A percentile compares a stretch with the other conserved stretches of the same genome.
Evolutionary conservation across 2,329 filamentous ascomycete genomes (phyloP).

Genomic region (Zasmidium cellare): DNA sequence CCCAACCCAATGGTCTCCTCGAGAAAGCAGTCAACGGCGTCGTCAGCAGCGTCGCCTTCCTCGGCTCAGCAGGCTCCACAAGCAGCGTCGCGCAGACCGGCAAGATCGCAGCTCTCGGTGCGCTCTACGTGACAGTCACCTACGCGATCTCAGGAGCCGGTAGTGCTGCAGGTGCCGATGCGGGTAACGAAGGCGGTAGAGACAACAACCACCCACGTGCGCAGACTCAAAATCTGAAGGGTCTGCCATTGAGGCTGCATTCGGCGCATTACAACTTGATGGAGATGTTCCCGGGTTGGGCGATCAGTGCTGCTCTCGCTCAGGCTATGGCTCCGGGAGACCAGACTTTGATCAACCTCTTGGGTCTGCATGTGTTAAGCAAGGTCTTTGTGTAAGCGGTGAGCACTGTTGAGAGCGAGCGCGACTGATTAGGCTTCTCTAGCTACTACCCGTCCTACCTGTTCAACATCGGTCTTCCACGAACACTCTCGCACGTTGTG

Average conservation of each 20-base stretch:
- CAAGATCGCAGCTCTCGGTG: slow-evolving; percentile 31
- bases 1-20: slow-evolving; percentile 26
- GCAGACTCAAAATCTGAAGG: slow-evolving; percentile 22
- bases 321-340: slow-evolving; percentile 31
- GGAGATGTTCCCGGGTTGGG: slow-evolving; percentile 32
- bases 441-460: slow-evolving; percentile 30
- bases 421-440: background rate
- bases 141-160: slow-evolving; percentile 31
- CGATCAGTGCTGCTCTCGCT: slow-evolving; percentile 28
- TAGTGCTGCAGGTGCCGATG: slow-evolving; percentile 25
- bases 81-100: slow-evolving; percentile 21
- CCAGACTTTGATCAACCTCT: slow-evolving; percentile 29
- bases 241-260: slow-evolving; percentile 29
- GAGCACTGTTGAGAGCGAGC: background rate
- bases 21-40: slow-evolving; percentile 30
- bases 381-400: slow-evolving; percentile 30
- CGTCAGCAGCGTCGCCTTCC: slow-evolving; percentile 23
- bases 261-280: slow-evolving; percentile 29
- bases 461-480: slow-evolving; percentile 23
- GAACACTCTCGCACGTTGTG: slow-evolving; percentile 27
- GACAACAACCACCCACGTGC: slow-evolving; percentile 30
- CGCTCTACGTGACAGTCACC: slow-evolving; percentile 29
- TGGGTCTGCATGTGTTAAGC: slow-evolving; percentile 32
- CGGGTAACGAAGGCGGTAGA: slow-evolving; percentile 25
- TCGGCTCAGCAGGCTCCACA: slow-evolving; percentile 24